These are phyloP conservation scores for Stellera chamaejasme DNA, from an alignment of 345 rosid species.

Conservation along the genomic window DNA sequence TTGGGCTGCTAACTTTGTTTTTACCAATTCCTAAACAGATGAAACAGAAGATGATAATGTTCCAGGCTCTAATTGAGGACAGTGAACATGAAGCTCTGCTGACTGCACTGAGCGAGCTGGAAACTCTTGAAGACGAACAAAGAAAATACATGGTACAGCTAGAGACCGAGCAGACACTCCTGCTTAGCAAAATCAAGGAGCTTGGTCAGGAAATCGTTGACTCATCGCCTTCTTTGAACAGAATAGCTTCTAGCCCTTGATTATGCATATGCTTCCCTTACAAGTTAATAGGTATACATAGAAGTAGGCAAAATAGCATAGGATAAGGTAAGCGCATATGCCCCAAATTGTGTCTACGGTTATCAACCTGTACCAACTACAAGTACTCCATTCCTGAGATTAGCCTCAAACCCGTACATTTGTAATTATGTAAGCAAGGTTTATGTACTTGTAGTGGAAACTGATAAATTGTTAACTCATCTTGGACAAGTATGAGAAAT, in stretches of 20 bases:
- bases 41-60: slow-evolving; percentile 55
- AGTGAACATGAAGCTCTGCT: slow-evolving; percentile 52
- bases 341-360: too few relatives aligned
- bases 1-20: not conserved
- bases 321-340: too few relatives aligned
- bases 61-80: slow-evolving; percentile 55
- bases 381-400: too few relatives aligned
- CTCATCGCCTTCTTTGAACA: slow-evolving; percentile 39
- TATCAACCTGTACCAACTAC: not conserved
- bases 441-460: too few relatives aligned
- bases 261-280: slow-evolving; percentile 9
- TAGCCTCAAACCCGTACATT: too few relatives aligned
- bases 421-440: too few relatives aligned
- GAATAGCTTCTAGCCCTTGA: slow-evolving; percentile 35
- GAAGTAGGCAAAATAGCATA: too few relatives aligned
- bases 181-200: slow-evolving; percentile 77
- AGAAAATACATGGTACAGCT: slow-evolving; percentile 78
- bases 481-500: too few relatives aligned
- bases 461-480: too few relatives aligned
- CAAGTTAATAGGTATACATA: slow-evolving; percentile 4
- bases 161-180: slow-evolving; percentile 76
- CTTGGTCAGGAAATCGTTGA: slow-evolving; percentile 72
- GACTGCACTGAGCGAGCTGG: slow-evolving; percentile 58
- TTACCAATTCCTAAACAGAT: slow-evolving; percentile 26
- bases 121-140: slow-evolving; percentile 62